Conservation (phyloP, 352 stramenopile genomes). For the Aphanomyces euteiches region DNA sequence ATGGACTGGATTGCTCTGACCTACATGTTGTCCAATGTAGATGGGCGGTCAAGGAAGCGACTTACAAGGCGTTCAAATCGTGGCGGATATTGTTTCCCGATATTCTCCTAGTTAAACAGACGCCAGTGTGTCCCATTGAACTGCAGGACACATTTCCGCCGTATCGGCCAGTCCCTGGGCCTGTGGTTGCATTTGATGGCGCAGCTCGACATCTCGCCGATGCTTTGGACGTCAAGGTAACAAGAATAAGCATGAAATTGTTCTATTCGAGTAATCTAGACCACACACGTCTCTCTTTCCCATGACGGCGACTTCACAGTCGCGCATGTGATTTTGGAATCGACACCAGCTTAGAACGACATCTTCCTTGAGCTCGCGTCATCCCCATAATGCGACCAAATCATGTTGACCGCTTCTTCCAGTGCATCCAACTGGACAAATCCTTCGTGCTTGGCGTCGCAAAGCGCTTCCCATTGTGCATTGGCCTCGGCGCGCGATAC, state of each 20-base stretch:
- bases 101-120: slow-evolving; percentile 39
- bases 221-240: slow-evolving; percentile 54
- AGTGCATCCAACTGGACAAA: slow-evolving; percentile 58
- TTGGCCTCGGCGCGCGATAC: slow-evolving; percentile 39
- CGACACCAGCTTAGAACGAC: slow-evolving; percentile 41
- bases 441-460: slow-evolving; percentile 34
- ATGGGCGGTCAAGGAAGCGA: slow-evolving; percentile 80
- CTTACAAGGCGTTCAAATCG: slow-evolving; percentile 77
- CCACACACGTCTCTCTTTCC: slow-evolving; percentile 65
- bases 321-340: slow-evolving; percentile 63
- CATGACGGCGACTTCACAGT: slow-evolving; percentile 81
- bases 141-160: background rate
- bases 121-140: background rate
- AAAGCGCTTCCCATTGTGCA: slow-evolving; percentile 50
- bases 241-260: background rate
- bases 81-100: slow-evolving; percentile 79
- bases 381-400: slow-evolving; percentile 62
- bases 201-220: slow-evolving; percentile 50
- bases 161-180: background rate
- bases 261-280: slow-evolving; percentile 33
- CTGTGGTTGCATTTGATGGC: slow-evolving; percentile 52
- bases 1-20: background rate
- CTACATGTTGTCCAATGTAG: slow-evolving; percentile 28
- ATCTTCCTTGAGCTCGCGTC: slow-evolving; percentile 45
- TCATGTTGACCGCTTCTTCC: slow-evolving; percentile 54